Base-by-base conservation (phyloP, 768 basidiomycete species). In the Leucosporidium creatinivorum region DNA sequence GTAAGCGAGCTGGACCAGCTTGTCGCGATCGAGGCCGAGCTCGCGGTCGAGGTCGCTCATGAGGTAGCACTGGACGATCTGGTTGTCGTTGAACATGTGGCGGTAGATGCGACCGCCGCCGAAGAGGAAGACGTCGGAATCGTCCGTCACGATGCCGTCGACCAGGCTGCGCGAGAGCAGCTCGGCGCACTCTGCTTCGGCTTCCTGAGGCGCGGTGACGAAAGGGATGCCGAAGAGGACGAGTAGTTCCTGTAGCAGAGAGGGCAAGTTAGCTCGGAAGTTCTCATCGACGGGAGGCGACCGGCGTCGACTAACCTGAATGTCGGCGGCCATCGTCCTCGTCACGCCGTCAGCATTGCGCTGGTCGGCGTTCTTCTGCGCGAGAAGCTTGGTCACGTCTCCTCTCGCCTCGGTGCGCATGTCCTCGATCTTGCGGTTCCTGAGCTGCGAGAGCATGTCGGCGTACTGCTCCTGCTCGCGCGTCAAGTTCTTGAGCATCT, bases 1-100 rank as follows among this genome's bases (percentile, higher is more conserved):
- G 77, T 96, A 96, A 15, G 96, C 96, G 39, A 99, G 81, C 39
- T 87, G 84, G 63, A 98, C 84, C 52, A 98, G 85, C 21, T 88
- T 87, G 73, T 90, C 91, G 30, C 92, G 83, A 58, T 89, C 87
- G 28, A 98, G 81, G 8, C 90, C 88, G 15, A 99, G 82, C 77
- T 99, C 96, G 52, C 93, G 84, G 49, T 83, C 83, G 58, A 98
- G 83, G 76, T 99, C 96, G 8, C 85, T 78, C 3, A 86, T 80
- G 47, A 96, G 81, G 81, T 96, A 99, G 76, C 92, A 93, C 79
- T 99, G 96, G 63, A 97, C 96, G 5, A 93, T 97, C 81, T 98
- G 97, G 58, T 90, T 89, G 78, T 98, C 94, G 77, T 98, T 97
- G 81, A 99, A 99, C 89, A 99, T 94, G 77, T 99, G 98, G 80